Percentiles rank a stretch among this genome's conserved stretches.
Conservation (phyloP, 306 rosid species). For the Prunus mongolica region DNA sequence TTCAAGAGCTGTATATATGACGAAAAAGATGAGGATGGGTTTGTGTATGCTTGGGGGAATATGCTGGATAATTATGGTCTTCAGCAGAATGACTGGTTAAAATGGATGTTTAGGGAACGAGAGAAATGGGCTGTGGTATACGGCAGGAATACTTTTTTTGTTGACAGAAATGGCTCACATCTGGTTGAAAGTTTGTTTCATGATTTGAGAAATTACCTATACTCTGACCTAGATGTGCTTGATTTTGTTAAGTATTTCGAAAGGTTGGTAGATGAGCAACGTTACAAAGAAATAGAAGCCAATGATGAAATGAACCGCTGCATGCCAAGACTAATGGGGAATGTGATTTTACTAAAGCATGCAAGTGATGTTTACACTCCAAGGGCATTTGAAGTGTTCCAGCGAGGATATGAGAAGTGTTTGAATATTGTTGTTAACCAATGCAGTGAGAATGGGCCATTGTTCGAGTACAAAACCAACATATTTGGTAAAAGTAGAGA, state of each 20-base stretch:
- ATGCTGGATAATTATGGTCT: slow-evolving; percentile 52
- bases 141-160: slow-evolving; percentile 46
- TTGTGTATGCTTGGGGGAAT: slow-evolving; percentile 47
- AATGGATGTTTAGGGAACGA: slow-evolving; percentile 65
- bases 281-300: slow-evolving; percentile 62
- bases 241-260: slow-evolving; percentile 52
- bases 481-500: slow-evolving; percentile 46
- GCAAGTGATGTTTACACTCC: slow-evolving; percentile 49
- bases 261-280: slow-evolving; percentile 46
- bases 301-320: slow-evolving; percentile 43
- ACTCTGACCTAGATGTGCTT: slow-evolving; percentile 41
- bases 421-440: slow-evolving; percentile 55
- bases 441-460: slow-evolving; percentile 34
- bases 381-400: slow-evolving; percentile 63
- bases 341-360: slow-evolving; percentile 50
- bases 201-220: slow-evolving; percentile 33
- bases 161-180: slow-evolving; percentile 50
- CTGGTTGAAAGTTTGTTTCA: slow-evolving; percentile 48
- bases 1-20: slow-evolving; percentile 50
- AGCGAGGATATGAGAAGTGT: slow-evolving; percentile 52
- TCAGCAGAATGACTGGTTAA: slow-evolving; percentile 60
- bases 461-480: slow-evolving; percentile 45
- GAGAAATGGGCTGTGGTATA: slow-evolving; percentile 61
- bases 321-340: slow-evolving; percentile 56
- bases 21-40: slow-evolving; percentile 50